These are phyloP conservation scores for Magnusiomyces magnusii DNA, from an alignment of 1,139 yeast species.

Conservation along the genomic window DNA sequence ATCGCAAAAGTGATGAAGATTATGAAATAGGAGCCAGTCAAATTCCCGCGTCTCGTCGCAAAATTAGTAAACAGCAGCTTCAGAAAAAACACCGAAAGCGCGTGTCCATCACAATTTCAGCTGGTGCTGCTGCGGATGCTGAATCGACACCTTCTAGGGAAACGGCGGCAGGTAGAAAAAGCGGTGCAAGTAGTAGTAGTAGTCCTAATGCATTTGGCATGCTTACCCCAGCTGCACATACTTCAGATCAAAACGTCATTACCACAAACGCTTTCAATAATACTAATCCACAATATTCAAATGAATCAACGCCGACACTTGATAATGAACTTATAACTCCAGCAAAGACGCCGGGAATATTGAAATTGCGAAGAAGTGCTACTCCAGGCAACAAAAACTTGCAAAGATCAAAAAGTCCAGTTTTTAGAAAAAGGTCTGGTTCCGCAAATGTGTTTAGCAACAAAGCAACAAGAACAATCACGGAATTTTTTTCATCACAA, in stretches of 20 bases:
- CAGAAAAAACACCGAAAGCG: background rate
- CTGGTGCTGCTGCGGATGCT: background rate
- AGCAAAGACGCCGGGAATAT: background rate
- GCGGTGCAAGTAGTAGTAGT: background rate
- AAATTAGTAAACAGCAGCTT: background rate
- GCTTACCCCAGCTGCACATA: background rate
- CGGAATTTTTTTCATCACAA: background rate
- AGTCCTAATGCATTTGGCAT: background rate
- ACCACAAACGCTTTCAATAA: background rate
- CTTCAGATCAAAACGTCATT: background rate
- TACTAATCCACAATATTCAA: background rate
- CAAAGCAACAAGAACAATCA: background rate
- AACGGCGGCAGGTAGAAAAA: background rate
- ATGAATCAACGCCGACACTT: background rate
- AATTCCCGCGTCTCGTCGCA: background rate
- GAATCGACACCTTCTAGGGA: background rate
- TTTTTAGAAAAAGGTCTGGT: background rate
- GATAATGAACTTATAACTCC: background rate
- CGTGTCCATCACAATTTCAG: background rate
- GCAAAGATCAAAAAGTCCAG: background rate
- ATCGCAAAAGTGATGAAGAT: constrained; percentile 7
- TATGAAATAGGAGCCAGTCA: constrained; percentile 6
- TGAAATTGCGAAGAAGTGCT: background rate
- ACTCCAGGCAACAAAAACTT: background rate
- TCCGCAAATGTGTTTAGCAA: background rate